phyloP scores from a whole-genome alignment of 1,284 basidiomycete species.

The Schizophyllum commune region DNA sequence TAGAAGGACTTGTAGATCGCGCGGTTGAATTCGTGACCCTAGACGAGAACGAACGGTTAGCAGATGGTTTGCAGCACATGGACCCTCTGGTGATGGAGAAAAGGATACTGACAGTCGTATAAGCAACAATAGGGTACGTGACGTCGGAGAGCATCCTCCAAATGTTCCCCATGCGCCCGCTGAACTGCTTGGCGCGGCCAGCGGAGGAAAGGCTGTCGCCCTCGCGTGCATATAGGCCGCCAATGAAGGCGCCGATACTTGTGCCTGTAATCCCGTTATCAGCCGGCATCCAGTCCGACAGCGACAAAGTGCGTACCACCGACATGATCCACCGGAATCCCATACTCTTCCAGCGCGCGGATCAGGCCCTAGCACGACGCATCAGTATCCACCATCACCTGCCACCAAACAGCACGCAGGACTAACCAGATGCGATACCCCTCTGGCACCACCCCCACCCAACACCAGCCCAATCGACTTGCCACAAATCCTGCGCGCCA shows the following conservation, averaged over 20 bases:
- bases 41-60: conserved; percentile 2
- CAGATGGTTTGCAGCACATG: neutral
- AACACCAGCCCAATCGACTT: conserved; percentile 92
- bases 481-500: conserved; percentile 89
- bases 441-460: conserved; percentile 93
- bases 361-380: conserved; percentile 93
- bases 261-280: conserved; percentile 42
- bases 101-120: conserved; percentile 75
- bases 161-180: conserved; percentile 87
- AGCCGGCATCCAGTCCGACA: neutral
- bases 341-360: conserved; percentile 84
- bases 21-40: conserved; percentile 91
- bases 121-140: conserved; percentile 95
- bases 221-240: conserved; percentile 94
- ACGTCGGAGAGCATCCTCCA: conserved; percentile 94
- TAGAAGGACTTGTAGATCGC: conserved; percentile 87
- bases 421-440: conserved; percentile 85
- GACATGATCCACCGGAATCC: conserved; percentile 90
- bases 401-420: neutral
- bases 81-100: conserved; percentile 12
- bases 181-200: conserved; percentile 88
- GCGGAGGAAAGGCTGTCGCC: conserved; percentile 84
- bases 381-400: too few relatives aligned
- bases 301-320: conserved; percentile 43
- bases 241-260: conserved; percentile 90